Base-by-base conservation (phyloP, 768 basidiomycete genomes). In the Lactifluus rugatus region DNA sequence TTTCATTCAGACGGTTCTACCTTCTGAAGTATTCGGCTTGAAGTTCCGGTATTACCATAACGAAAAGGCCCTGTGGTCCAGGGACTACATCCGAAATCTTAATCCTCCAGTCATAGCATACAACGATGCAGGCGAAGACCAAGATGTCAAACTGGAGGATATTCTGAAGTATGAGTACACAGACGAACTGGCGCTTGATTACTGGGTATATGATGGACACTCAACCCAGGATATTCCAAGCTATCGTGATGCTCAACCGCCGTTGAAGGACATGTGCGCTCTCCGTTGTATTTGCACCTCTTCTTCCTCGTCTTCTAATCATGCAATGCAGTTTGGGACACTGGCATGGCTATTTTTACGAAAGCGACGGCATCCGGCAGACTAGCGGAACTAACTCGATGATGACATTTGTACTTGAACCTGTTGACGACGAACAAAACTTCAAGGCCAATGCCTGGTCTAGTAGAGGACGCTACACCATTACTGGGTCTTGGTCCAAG, bases 401-500 rank as follows among this genome's bases (percentile, higher is more conserved):
- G 61, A 44, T 51, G 52, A 59, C 61, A 2, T 26, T 60, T 3
- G 42, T 59, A 17, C 16, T 62, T 0, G 44, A 45, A 42, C 57
- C 48, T 41, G 52, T 25, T 39, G 42, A 62, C 2, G 52, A 36
- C 2, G 52, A 59, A 17, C 51, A 19, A 17, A 42, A 60, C 23
- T 19, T 62, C 23, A 60, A 51, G 25, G 61, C 26, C 13, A 26
- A 49, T 13, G 61, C 10, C 17, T 59, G 61, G 57, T 54, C 47
- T 23, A 16, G 19, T 13, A 48, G 34, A 31, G 52, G 61, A 37
- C 48, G 61, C 37, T 64, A 49, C 42, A 42, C 25, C 0, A 52
- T 67, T 3, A 9, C 32, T 2, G 66, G 67, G 13, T 56, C 61
- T 23, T 65, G 64, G 49, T 53, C 46, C 2, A 42, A 37, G 31